These are phyloP conservation scores for Daldinia eschscholtzii DNA, from an alignment of 2,329 filamentous ascomycete genomes.

Conservation along the genomic window DNA sequence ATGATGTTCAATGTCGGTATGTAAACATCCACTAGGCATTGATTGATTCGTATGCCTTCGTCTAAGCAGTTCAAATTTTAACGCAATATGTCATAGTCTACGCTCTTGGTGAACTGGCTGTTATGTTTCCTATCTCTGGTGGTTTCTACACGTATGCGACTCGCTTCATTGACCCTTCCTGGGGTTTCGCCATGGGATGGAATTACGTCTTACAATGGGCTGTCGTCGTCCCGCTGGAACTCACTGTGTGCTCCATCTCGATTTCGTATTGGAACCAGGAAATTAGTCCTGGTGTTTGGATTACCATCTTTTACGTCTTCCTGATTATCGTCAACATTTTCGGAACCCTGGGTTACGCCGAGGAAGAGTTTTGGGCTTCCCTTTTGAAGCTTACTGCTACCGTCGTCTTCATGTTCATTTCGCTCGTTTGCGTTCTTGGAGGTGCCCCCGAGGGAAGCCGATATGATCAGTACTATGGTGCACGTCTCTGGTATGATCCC, in stretches of 20 bases:
- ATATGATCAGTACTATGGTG: slow-evolving; percentile 63
- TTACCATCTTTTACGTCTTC: slow-evolving; percentile 66
- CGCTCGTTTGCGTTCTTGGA: slow-evolving; percentile 69
- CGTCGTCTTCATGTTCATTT: slow-evolving; percentile 73
- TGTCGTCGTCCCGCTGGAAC: slow-evolving; percentile 62
- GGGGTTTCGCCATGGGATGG: slow-evolving; percentile 59
- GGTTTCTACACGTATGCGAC: slow-evolving; percentile 65
- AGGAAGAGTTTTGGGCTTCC: slow-evolving; percentile 71
- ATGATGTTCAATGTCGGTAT: slow-evolving; percentile 70
- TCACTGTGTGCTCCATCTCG: slow-evolving; percentile 63
- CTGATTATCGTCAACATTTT: slow-evolving; percentile 69
- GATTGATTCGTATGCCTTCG: neutral
- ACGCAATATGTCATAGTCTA: slow-evolving; percentile 57
- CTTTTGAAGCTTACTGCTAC: slow-evolving; percentile 69
- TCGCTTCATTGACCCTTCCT: slow-evolving; percentile 65
- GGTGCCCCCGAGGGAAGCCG: slow-evolving; percentile 66
- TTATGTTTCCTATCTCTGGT: slow-evolving; percentile 64
- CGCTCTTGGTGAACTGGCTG: slow-evolving; percentile 66
- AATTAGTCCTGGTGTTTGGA: slow-evolving; percentile 64
- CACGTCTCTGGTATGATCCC: slow-evolving; percentile 63
- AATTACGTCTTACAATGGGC: slow-evolving; percentile 64
- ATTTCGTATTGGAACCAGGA: slow-evolving; percentile 63
- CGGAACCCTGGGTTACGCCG: slow-evolving; percentile 67
- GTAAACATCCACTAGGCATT: slow-evolving; percentile 19
- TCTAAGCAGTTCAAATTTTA: slow-evolving; percentile 23